Evolutionary conservation across 805 yeast genomes (phyloP).

Genomic region (Myxozyma udenii): DNA sequence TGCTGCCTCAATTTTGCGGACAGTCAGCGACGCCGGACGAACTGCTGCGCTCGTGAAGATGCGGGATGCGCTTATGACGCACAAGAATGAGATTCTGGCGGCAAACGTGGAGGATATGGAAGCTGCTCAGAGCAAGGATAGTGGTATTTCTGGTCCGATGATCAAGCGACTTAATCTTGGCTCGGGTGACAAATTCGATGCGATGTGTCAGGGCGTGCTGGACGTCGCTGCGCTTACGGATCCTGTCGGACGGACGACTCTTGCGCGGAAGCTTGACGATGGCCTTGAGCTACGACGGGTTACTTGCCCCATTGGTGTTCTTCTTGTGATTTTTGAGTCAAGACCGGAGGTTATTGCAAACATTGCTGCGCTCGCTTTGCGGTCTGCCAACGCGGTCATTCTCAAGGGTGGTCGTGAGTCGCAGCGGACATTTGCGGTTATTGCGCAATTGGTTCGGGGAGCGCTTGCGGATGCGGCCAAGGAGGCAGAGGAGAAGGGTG

Average conservation of each 20-base stretch:
- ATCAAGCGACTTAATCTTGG: slow-evolving; percentile 81
- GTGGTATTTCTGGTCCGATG: slow-evolving; percentile 50
- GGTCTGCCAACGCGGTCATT: slow-evolving; percentile 92
- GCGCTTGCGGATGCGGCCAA: slow-evolving; percentile 43
- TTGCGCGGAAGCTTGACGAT: slow-evolving; percentile 83
- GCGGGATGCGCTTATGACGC: slow-evolving; percentile 60
- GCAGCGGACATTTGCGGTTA: slow-evolving; percentile 72
- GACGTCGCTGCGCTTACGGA: slow-evolving; percentile 89
- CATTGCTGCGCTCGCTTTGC: slow-evolving; percentile 90
- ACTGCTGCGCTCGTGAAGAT: slow-evolving; percentile 69
- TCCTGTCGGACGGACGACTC: slow-evolving; percentile 85
- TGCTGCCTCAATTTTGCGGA: slow-evolving; percentile 82
- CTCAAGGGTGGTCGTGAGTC: slow-evolving; percentile 97
- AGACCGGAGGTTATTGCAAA: slow-evolving; percentile 99
- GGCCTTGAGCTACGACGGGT: slow-evolving; percentile 79
- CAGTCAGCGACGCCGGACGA: slow-evolving; percentile 69
- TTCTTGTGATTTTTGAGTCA: slow-evolving; percentile 88
- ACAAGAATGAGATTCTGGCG: slow-evolving; percentile 59
- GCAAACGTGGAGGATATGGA: slow-evolving; percentile 78
- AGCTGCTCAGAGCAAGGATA: slow-evolving; percentile 51
- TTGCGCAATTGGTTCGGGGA: slow-evolving; percentile 65
- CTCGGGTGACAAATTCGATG: slow-evolving; percentile 78
- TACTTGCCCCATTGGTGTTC: slow-evolving; percentile 92
- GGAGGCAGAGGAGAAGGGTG: slow-evolving; percentile 13
- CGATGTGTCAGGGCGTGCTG: slow-evolving; percentile 89